Evolutionary conservation across 306 rosid species (phyloP).

Genomic region (Astragalus membranaceus): DNA sequence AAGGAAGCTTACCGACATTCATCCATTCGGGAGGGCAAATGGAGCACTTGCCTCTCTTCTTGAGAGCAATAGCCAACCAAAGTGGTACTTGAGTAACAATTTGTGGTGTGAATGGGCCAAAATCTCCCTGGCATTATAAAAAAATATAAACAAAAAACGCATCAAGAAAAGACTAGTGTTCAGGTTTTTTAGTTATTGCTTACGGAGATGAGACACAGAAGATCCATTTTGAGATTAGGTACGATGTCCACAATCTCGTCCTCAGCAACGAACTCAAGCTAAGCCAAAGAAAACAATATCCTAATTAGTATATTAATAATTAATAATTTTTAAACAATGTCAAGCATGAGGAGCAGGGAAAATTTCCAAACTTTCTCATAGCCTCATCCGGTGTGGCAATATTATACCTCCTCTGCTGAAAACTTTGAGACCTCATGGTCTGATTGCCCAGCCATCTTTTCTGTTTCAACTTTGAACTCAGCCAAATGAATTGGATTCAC

Average conservation of each 20-base stretch:
- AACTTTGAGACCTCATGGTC: constrained; percentile 32
- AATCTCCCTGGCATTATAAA: constrained; percentile 67
- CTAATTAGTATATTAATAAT: not conserved
- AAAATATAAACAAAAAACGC: not conserved
- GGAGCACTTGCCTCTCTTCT: constrained; percentile 81
- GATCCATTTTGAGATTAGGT: constrained; percentile 79
- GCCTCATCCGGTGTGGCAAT: not conserved
- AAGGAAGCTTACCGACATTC: constrained; percentile 57
- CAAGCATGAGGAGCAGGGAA: not conserved
- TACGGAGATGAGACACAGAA: constrained; percentile 73
- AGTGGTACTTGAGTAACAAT: constrained; percentile 66
- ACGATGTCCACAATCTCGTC: constrained; percentile 69
- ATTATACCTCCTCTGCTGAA: constrained; percentile 39
- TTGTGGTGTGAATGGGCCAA: constrained; percentile 82
- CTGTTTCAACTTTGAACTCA: not conserved
- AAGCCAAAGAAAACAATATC: constrained; percentile 17
- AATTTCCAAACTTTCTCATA: not conserved
- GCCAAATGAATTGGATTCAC: not conserved
- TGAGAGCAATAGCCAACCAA: constrained; percentile 87
- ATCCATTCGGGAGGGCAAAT: constrained; percentile 80
- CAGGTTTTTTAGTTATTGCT: not conserved
- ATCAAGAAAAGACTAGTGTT: not conserved
- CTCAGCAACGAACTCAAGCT: constrained; percentile 89
- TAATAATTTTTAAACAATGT: not conserved
- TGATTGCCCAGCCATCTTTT: constrained; percentile 41